Conservation (phyloP, 2,329 filamentous ascomycete species). For the Aspergillus ibericus region DNA sequence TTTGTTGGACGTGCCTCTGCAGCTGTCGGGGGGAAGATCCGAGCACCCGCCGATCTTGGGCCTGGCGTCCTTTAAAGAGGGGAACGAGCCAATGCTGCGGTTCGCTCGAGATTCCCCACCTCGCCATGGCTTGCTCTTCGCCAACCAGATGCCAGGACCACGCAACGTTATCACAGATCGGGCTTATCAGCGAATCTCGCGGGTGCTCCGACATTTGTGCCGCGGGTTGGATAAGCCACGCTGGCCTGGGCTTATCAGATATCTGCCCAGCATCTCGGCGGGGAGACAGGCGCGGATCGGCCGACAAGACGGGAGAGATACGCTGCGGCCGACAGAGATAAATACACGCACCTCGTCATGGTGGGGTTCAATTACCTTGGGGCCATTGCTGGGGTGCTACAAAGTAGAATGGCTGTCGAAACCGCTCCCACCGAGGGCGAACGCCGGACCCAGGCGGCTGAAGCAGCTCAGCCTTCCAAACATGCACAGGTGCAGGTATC, state of each 20-base stretch:
- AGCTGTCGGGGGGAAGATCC: background rate
- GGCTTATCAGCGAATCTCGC: background rate
- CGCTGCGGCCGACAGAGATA: background rate
- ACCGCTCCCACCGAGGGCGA: background rate
- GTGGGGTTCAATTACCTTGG: background rate
- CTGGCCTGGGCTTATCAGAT: background rate
- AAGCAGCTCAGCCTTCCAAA: background rate
- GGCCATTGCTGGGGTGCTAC: background rate
- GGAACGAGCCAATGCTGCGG: background rate
- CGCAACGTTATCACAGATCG: too few relatives aligned
- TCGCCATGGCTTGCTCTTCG: background rate
- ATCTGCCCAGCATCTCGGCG: background rate
- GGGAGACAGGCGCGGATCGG: background rate
- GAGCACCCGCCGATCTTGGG: background rate
- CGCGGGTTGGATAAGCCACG: background rate
- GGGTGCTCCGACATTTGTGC: background rate
- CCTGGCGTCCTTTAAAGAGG: background rate
- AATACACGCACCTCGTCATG: background rate
- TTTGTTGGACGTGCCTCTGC: background rate
- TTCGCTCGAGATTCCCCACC: background rate
- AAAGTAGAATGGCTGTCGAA: background rate
- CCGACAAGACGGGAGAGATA: background rate
- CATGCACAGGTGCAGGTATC: background rate
- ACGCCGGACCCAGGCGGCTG: background rate
- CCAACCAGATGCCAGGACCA: too few relatives aligned